Evolutionary conservation across 371 early-diverging fungal species (phyloP).

Genomic region (Encephalitozoon intestinalis): DNA sequence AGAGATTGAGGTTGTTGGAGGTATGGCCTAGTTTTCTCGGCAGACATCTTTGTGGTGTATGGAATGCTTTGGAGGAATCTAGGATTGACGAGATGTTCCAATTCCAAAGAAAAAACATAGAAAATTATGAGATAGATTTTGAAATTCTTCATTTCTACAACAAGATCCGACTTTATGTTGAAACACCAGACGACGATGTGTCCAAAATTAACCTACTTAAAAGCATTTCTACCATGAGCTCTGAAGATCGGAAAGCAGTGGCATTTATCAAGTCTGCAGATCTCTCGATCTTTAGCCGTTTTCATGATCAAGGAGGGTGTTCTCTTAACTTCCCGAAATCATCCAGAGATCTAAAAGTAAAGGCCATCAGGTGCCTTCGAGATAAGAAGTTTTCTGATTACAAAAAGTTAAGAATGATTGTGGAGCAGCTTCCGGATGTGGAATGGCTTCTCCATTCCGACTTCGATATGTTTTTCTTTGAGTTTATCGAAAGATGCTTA

Average conservation of each 20-base stretch:
- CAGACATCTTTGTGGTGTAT: neutral
- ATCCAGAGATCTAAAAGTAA: neutral
- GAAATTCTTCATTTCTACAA: conserved; percentile 1
- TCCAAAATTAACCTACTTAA: neutral
- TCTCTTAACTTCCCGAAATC: neutral
- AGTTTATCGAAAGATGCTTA: neutral
- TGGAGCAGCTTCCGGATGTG: neutral
- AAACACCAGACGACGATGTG: neutral
- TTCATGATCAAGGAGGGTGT: neutral
- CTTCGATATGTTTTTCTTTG: conserved; percentile 12
- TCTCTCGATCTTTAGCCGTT: neutral
- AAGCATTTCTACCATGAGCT: neutral
- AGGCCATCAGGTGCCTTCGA: neutral
- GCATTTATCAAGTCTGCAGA: neutral
- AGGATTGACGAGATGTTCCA: neutral
- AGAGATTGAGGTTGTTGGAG: neutral
- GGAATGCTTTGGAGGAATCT: neutral
- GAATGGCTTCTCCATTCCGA: neutral
- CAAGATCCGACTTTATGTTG: neutral
- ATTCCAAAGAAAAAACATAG: neutral
- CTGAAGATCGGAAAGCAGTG: neutral
- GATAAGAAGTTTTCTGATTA: neutral
- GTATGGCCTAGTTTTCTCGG: neutral
- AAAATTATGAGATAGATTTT: neutral
- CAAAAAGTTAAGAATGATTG: neutral